A percentile compares a stretch with the other conserved stretches of the same genome.
phyloP scores from a whole-genome alignment of 2,329 filamentous ascomycete species.

The Aspergillus tubingensis region DNA sequence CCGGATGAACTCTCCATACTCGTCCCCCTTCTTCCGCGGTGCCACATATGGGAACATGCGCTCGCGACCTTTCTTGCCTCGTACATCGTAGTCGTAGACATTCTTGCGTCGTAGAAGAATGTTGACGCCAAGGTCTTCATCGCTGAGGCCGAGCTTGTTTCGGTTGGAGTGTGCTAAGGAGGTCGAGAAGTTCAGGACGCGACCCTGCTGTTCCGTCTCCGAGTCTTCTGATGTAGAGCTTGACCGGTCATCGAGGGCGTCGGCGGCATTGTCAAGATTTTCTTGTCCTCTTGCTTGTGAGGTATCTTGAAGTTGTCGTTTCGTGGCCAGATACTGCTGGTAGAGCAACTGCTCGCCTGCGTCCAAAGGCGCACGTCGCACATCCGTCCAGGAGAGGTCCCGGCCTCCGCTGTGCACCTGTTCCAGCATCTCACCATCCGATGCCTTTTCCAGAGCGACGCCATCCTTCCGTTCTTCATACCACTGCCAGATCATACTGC shows the following conservation, averaged over 20 bases:
- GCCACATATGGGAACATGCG: conserved; percentile 87
- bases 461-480: conserved; percentile 71
- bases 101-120: conserved; percentile 84
- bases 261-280: conserved; percentile 72
- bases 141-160: conserved; percentile 81
- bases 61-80: conserved; percentile 88
- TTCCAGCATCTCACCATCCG: conserved; percentile 62
- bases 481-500: conserved; percentile 76
- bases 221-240: conserved; percentile 88
- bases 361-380: conserved; percentile 66
- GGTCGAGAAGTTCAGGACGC: conserved; percentile 83
- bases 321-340: conserved; percentile 88
- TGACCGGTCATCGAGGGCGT: conserved; percentile 72
- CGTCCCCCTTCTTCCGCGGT: conserved; percentile 76
- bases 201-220: conserved; percentile 86
- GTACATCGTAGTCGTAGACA: conserved; percentile 90
- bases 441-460: conserved; percentile 58
- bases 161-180: conserved; percentile 80
- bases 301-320: conserved; percentile 82
- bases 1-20: conserved; percentile 91
- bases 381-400: conserved; percentile 62
- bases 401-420: conserved; percentile 67
- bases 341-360: conserved; percentile 78
- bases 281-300: conserved; percentile 69
- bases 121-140: conserved; percentile 90